Base-by-base conservation (phyloP, 2,329 filamentous ascomycete species). In the Aspergillus costaricaensis region DNA sequence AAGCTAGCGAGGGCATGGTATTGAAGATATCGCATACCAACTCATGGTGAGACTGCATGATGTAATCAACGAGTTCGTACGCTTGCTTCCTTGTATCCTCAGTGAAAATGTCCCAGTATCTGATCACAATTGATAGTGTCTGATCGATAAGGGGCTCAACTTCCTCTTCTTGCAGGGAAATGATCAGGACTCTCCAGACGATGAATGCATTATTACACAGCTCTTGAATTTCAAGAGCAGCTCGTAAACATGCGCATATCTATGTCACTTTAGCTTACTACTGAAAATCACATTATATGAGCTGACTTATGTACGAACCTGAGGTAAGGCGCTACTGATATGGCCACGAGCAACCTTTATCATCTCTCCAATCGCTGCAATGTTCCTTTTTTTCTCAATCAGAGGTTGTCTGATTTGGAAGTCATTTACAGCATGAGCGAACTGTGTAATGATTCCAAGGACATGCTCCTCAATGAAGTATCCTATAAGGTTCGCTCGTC, bases 201-300 rank as follows among this genome's bases (percentile, higher is more conserved):
- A 85, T 86, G 69, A 98, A 93, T 2, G 92, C 91, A 30, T 87
- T 82, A 62, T 91, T 84, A 62, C 91, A 87, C n/a, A 99, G 82
- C 50, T 89, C 85, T 48, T 88, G 83, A 54, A 90, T 86, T 15
- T 89, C 84, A 61, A 98, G 84, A 0, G 92, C 92, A 21, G 92
- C 92, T 63, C 96, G 87, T 12, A 99, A 81, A 72, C 91, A 97
- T n/a, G 94, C 92, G 66, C 92, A 92, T 58, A 98, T 94, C 88
- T 94, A 69, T 58, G 39, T 10, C 14, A 30, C 19, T n/a, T 69
- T 60, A 64, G 58, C 43, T 44, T 48, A 27, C 50, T 61, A 25
- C 6, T 19, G 9, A 55, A 10, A 9, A 55, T 48, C 10, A 21
- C 54, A 12, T 15, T 9, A 41, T 9, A 36, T 7, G 48, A 55